A percentile compares a stretch with the other conserved stretches of the same genome.
Conservation (phyloP, 176 grass and related monocot genomes). For the Tuctoria greenei region DNA sequence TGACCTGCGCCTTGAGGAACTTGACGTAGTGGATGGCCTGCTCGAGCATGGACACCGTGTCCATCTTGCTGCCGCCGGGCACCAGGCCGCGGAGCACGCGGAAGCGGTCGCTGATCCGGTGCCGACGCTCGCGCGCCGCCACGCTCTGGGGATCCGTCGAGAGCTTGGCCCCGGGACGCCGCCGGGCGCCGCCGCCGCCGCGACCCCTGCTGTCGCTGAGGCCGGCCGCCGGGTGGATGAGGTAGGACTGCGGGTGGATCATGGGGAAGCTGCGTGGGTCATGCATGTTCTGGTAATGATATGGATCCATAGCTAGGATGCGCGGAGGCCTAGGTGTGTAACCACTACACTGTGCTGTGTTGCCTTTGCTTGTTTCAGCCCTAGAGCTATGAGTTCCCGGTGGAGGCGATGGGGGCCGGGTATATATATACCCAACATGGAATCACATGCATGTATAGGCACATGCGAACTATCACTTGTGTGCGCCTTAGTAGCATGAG, state of each 20-base stretch:
- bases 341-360: conserved; percentile 31
- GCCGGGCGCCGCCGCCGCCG: conserved; percentile 45
- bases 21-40: conserved; percentile 99
- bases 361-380: conserved; percentile 26
- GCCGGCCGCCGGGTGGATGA: conserved; percentile 30
- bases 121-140: conserved; percentile 74
- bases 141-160: conserved; percentile 98
- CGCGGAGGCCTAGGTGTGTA: conserved; percentile 16
- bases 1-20: conserved; percentile 89
- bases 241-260: conserved; percentile 32
- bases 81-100: conserved; percentile 80
- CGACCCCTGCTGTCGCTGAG: conserved; percentile 36
- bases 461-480: neutral
- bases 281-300: conserved; percentile 43
- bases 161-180: conserved; percentile 55
- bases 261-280: conserved; percentile 48
- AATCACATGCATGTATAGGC: neutral
- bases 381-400: conserved; percentile 36
- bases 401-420: conserved; percentile 15
- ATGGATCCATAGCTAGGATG: conserved; percentile 54
- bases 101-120: conserved; percentile 96
- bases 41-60: conserved; percentile 96
- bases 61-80: conserved; percentile 94
- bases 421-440: conserved; percentile 37
- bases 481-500: neutral